Evolutionary conservation across 2,329 filamentous ascomycete species (phyloP), one percentile per base, ranked within the genome.

Genomic region (Cryphonectria parasitica): DNA sequence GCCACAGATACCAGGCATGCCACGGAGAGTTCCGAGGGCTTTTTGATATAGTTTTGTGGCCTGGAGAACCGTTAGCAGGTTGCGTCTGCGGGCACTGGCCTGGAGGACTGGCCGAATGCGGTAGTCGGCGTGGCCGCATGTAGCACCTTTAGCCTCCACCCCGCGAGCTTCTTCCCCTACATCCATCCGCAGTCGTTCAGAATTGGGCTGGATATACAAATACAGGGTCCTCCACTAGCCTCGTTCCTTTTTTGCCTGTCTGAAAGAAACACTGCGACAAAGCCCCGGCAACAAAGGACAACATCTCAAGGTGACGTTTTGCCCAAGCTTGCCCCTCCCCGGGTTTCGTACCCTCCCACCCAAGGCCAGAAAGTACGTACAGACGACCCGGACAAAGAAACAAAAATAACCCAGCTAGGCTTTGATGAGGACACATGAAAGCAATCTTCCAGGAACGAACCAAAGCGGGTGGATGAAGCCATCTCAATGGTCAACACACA

Each of bases 91-190:
- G 69, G 63, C 58, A 64, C 64, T 60, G 62, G 66, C 43, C 66
- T 61, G 70, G 34, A 72, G 41, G 28, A 25, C 63, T 60, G 31
- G 66, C 74, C 69, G 72, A 71, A 74, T 68, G 69, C 73, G 70
- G 72, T 72, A 69, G 63, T 67, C 72, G 66, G 68, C 72, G 52
- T 61, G 49, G 68, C 71, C 71, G 69, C 72, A 69, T 68, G 70
- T 69, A 73, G 70, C 28, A 69, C 72, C 41, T 61, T 61, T 67
- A 64, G 66, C 67, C 67, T 39, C 36, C 60, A 43, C 28, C 68
- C 66, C 72, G 67, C 45, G 45, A 70, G 61, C 65, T 49, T 64
- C 67, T 66, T 11, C 36, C 36, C 36, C 8, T 39, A 39, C 63
- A 63, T 64, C n/a, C 71, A 45, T 25, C 65, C 52, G 52, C 41